These are phyloP conservation scores for Garcia nutans DNA, from an alignment of 345 rosid species.

Conservation along the genomic window DNA sequence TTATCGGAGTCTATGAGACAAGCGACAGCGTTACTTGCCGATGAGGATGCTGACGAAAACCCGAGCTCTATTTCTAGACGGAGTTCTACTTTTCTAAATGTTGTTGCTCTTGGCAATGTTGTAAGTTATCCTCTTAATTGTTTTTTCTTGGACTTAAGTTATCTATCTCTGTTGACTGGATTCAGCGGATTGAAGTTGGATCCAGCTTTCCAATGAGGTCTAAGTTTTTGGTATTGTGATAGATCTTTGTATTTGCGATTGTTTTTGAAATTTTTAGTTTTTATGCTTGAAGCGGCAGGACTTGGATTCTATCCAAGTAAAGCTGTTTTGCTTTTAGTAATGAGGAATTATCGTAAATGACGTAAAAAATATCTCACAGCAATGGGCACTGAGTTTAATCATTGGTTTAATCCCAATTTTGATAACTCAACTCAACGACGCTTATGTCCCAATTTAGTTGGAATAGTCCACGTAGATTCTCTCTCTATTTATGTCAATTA, in stretches of 20 bases:
- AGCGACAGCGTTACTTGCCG: constrained; percentile 27
- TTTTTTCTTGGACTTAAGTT: too few relatives aligned
- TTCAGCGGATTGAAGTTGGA: background rate
- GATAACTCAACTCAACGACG: background rate
- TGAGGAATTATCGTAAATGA: background rate
- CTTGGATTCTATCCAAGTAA: background rate
- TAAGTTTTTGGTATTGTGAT: background rate
- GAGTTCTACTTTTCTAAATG: constrained; percentile 24
- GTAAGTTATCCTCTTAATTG: constrained; percentile 12
- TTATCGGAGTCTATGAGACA: constrained; percentile 27
- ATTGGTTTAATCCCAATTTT: background rate
- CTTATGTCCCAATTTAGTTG: background rate
- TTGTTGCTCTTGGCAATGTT: constrained; percentile 24
- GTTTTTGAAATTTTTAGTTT: background rate
- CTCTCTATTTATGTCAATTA: background rate
- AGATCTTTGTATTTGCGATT: background rate
- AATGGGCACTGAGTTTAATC: background rate
- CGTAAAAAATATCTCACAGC: background rate
- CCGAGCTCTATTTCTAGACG: constrained; percentile 10
- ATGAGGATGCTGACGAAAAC: constrained; percentile 24
- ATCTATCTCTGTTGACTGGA: background rate
- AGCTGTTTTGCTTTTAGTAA: background rate
- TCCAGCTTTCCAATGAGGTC: background rate
- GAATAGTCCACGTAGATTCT: background rate
- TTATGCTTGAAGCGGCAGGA: background rate